Conservation (phyloP, 805 yeast genomes). For the Kuraishia cidri region DNA sequence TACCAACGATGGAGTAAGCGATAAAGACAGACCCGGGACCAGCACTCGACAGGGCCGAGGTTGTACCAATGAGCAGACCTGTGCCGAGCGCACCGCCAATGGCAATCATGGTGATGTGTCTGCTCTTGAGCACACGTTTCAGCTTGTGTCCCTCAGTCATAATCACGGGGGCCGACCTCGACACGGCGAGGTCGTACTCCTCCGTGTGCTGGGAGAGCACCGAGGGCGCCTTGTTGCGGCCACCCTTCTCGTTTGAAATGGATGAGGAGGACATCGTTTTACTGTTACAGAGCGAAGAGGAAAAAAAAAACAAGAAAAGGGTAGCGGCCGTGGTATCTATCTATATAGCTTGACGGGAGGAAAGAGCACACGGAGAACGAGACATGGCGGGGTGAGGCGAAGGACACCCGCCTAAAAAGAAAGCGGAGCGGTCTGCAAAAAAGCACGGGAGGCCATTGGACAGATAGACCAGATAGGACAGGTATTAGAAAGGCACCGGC, state of each 20-base stretch:
- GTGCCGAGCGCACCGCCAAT: conserved; percentile 83
- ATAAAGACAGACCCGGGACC: conserved; percentile 62
- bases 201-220: conserved; percentile 23
- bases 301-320: no score
- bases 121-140: conserved; percentile 33
- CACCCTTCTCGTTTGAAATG: conserved; percentile 1
- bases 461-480: no score
- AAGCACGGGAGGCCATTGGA: no score
- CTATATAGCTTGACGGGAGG: no score
- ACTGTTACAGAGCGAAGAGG: no score
- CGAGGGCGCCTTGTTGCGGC: conserved; percentile 4
- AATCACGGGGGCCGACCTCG: conserved; percentile 34
- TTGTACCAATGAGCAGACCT: conserved; percentile 72
- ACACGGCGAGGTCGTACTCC: conserved; percentile 36
- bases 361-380: no score
- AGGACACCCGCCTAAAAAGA: no score
- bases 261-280: no score
- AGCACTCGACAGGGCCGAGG: conserved; percentile 56
- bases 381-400: no score
- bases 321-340: no score
- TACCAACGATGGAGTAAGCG: conserved; percentile 63
- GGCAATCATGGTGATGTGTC: conserved; percentile 55
- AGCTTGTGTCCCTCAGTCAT: conserved; percentile 32
- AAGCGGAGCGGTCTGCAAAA: no score
- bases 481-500: no score